phyloP scores from a whole-genome alignment of 2,329 filamentous ascomycete species.

The Dothistroma septosporum region DNA sequence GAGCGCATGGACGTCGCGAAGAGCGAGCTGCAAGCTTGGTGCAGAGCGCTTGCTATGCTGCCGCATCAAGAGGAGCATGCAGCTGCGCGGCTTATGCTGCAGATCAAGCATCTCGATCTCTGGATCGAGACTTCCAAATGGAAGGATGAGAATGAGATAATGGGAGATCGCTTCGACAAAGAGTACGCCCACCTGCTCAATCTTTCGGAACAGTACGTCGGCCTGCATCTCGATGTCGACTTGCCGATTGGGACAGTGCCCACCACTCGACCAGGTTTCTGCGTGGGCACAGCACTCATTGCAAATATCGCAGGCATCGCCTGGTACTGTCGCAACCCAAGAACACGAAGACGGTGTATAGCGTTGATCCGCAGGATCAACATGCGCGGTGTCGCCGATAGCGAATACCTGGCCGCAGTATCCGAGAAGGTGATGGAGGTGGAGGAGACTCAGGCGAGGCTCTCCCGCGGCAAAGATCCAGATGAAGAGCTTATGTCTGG shows the following conservation, averaged over 20 bases:
- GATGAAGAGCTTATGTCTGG: not conserved
- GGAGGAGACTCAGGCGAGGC: not conserved
- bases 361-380: not conserved
- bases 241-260: not conserved
- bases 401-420: not conserved
- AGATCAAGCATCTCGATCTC: not conserved
- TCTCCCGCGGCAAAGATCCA: not conserved
- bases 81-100: not conserved
- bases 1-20: not conserved
- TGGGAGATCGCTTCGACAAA: not conserved
- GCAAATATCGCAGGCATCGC: not conserved
- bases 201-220: not conserved
- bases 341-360: not conserved
- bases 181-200: not conserved
- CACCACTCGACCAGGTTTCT: not conserved
- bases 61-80: not conserved
- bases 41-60: not conserved
- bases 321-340: not conserved
- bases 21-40: not conserved
- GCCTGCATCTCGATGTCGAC: not conserved
- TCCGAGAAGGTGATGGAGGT: not conserved
- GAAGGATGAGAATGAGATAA: not conserved
- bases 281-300: not conserved
- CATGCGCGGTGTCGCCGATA: not conserved
- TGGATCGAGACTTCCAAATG: not conserved